Conservation (phyloP, 2,329 filamentous ascomycete genomes). For the Sarocladium strictum region DNA sequence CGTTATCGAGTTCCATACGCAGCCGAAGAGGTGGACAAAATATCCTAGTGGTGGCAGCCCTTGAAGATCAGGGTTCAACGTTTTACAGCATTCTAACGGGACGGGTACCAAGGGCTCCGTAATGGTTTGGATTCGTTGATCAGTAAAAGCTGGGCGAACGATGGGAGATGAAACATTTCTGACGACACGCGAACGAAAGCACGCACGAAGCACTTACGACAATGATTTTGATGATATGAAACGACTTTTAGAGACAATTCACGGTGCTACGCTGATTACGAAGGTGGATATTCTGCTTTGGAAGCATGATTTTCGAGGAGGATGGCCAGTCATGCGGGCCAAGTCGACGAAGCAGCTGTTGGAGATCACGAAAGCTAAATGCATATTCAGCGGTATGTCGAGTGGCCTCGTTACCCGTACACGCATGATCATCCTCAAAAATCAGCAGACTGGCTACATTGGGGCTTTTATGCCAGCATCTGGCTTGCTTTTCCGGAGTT, state of each 20-base stretch:
- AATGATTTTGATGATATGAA: not conserved
- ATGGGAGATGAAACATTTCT: not conserved
- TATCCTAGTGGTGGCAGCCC: not conserved
- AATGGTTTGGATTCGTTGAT: too few species aligned
- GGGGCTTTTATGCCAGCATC: too few species aligned
- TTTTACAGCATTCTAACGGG: not conserved
- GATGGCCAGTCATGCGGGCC: not conserved
- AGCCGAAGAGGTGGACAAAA: not conserved
- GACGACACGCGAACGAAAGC: not conserved
- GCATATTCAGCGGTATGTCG: too few species aligned
- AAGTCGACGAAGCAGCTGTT: too few species aligned
- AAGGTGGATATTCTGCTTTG: not conserved
- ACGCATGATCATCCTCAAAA: too few species aligned
- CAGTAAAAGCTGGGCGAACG: too few species aligned
- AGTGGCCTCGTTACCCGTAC: too few species aligned
- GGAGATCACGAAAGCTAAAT: too few species aligned
- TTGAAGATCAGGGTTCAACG: not conserved
- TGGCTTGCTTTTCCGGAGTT: too few species aligned
- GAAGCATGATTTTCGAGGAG: not conserved
- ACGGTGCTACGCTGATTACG: constrained; percentile 2
- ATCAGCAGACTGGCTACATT: too few species aligned
- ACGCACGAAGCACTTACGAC: not conserved
- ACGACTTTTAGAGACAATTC: not conserved
- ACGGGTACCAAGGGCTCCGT: too few species aligned
- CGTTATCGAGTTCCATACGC: not conserved